Base-by-base conservation (phyloP, 805 yeast genomes). In the Candida yuanshanica region DNA sequence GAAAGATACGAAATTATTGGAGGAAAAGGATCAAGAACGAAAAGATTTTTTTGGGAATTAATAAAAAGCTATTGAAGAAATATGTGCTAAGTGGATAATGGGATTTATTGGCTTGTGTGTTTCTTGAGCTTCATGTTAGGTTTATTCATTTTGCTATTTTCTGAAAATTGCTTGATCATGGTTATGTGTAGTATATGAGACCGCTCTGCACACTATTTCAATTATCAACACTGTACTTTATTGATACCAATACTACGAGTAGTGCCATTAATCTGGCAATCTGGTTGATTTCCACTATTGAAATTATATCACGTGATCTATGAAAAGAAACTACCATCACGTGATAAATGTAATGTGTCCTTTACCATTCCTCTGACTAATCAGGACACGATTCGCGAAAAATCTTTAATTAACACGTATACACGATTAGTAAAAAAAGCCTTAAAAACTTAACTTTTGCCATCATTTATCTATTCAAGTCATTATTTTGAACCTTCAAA, bases 11-110 rank as follows among this genome's bases (percentile, higher is more conserved):
- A 21, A n/a, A 9, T 16, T 44, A 8, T 34, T 48, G 8, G 50
- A 47, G 14, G 45, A 44, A 9, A 42, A 43, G 32, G 41, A 46
- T 20, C 18, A 25, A 6, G 48, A 43, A 16, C 43, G 38, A 29
- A 41, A 43, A 29, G 36, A 39, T 22, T 37, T 36, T n/a, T 17
- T 16, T 34, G 12, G 24, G 25, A 13, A 16, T 45, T 3, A 43
- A 40, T 11, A 33, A 38, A 17, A 27, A 33, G 24, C 16, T 45
- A 20, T 14, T 48, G 33, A 47, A 48, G 17, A 41, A 43, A 29
- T 48, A 22, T 36, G 44, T 48, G n/a, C 29, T 41, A 12, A 33
- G 22, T 2, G 18, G 33, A 18, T n/a, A 5, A 14, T 4, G 7
- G 14, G 26, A 9, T 29, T 10, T 13, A 14, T 4, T 14, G 14